Conservation (phyloP, 306 rosid species). For the Castanea mollissima region DNA sequence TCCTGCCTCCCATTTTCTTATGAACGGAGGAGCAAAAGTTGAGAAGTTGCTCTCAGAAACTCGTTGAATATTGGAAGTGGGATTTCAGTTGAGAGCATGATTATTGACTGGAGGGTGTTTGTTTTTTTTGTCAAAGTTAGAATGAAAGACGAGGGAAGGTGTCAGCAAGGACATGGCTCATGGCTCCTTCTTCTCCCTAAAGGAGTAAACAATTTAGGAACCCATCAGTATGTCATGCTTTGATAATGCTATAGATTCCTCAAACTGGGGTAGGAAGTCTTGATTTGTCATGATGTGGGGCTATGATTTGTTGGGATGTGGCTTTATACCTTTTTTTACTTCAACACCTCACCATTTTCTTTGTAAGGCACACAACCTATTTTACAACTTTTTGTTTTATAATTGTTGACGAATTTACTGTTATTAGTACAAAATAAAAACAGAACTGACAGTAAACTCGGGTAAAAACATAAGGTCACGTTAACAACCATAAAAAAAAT, state of each 20-base stretch:
- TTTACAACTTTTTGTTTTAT: too few species aligned
- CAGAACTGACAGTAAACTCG: rapidly evolving
- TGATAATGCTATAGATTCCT: conserved; percentile 31
- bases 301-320: conserved; percentile 9
- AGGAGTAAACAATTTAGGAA: conserved; percentile 25
- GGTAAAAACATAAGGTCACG: too few species aligned
- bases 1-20: not conserved
- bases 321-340: not conserved
- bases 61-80: conserved; percentile 17
- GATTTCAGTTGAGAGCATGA: conserved; percentile 24
- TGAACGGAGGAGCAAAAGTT: conserved; percentile 2
- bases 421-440: too few species aligned
- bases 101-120: not conserved
- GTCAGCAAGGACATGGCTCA: conserved; percentile 19
- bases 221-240: conserved; percentile 29
- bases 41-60: conserved; percentile 26
- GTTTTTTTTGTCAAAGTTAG: conserved; percentile 16
- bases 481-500: too few species aligned
- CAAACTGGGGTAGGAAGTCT: conserved; percentile 21
- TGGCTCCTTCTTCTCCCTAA: conserved; percentile 8
- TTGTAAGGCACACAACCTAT: too few species aligned
- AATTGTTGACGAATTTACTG: too few species aligned
- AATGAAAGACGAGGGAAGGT: conserved; percentile 1
- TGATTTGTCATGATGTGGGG: conserved; percentile 40
- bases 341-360: conserved; percentile 1